Percentiles rank a stretch among this genome's conserved stretches.
These are phyloP conservation scores for Verruconis gallopava DNA, from an alignment of 2,329 filamentous ascomycete species.

Conservation along the genomic window DNA sequence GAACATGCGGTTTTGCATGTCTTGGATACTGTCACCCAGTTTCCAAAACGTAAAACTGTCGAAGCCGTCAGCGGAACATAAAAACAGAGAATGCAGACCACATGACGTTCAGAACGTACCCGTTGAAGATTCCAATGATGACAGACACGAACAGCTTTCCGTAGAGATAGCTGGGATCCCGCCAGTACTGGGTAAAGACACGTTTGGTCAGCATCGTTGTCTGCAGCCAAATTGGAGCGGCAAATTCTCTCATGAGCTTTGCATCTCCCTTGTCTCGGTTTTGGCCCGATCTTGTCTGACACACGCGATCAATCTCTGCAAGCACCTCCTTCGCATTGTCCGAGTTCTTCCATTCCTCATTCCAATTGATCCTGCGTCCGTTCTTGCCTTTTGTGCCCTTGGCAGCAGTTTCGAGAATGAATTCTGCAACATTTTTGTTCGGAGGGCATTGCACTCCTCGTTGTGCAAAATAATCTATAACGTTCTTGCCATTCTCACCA, in stretches of 20 bases:
- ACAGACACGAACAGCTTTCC: constrained; percentile 51
- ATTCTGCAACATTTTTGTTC: constrained; percentile 62
- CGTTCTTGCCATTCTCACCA: constrained; percentile 27
- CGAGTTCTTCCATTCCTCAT: constrained; percentile 59
- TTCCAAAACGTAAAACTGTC: constrained; percentile 31
- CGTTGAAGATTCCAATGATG: constrained; percentile 64
- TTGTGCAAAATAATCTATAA: constrained; percentile 43
- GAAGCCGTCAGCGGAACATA: constrained; percentile 14
- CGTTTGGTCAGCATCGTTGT: constrained; percentile 24
- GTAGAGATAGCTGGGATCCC: constrained; percentile 31
- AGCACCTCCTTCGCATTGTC: constrained; percentile 45
- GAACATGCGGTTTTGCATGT: constrained; percentile 34
- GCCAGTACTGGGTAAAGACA: constrained; percentile 34
- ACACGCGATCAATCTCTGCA: constrained; percentile 52
- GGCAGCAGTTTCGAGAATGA: constrained; percentile 46
- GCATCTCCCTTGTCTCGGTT: constrained; percentile 39
- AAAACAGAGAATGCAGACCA: not conserved
- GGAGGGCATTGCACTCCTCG: constrained; percentile 49
- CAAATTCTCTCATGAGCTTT: constrained; percentile 27
- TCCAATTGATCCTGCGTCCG: constrained; percentile 50
- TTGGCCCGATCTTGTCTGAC: constrained; percentile 39
- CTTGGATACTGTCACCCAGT: constrained; percentile 24
- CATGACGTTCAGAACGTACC: constrained; percentile 19
- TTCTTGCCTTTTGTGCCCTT: constrained; percentile 22
- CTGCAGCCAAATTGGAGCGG: constrained; percentile 26